Percentiles rank a stretch among this genome's conserved stretches.
These are phyloP conservation scores for Aspergillus japonicus DNA, from an alignment of 2,329 filamentous ascomycete species.

Conservation along the genomic window DNA sequence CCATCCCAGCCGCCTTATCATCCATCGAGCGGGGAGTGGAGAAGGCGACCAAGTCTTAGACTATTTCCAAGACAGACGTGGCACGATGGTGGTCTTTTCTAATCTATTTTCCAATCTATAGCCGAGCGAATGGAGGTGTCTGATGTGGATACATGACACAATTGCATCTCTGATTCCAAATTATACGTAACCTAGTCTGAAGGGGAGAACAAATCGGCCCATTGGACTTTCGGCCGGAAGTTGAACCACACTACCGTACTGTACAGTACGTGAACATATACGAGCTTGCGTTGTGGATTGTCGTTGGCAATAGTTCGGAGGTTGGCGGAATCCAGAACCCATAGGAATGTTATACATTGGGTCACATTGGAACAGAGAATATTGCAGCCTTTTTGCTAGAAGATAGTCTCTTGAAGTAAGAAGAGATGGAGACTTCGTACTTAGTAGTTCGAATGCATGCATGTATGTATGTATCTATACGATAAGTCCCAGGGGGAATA, in stretches of 20 bases:
- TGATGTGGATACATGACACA: slow-evolving; percentile 6
- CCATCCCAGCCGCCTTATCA: neutral
- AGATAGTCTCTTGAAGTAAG: too few relatives aligned
- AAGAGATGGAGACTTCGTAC: too few relatives aligned
- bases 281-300: too few relatives aligned
- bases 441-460: too few relatives aligned
- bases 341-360: too few relatives aligned
- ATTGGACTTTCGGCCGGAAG: neutral
- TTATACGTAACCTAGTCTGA: neutral
- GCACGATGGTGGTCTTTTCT: slow-evolving; percentile 9
- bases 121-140: neutral
- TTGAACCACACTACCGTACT: neutral
- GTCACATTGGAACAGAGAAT: too few relatives aligned
- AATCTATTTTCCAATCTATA: neutral
- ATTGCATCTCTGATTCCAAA: slow-evolving; percentile 10
- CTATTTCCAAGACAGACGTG: slow-evolving; percentile 6
- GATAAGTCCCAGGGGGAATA: too few relatives aligned
- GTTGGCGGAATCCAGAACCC: too few relatives aligned
- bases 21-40: neutral
- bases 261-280: too few relatives aligned
- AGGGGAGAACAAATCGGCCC: too few relatives aligned
- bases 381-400: too few relatives aligned
- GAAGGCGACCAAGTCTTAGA: neutral
- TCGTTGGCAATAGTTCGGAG: neutral
- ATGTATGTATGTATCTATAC: too few relatives aligned